A percentile compares a stretch with the other conserved stretches of the same genome.
phyloP scores from a whole-genome alignment of 2,329 filamentous ascomycete genomes.

The Ceratocystiopsis brevicomis region DNA sequence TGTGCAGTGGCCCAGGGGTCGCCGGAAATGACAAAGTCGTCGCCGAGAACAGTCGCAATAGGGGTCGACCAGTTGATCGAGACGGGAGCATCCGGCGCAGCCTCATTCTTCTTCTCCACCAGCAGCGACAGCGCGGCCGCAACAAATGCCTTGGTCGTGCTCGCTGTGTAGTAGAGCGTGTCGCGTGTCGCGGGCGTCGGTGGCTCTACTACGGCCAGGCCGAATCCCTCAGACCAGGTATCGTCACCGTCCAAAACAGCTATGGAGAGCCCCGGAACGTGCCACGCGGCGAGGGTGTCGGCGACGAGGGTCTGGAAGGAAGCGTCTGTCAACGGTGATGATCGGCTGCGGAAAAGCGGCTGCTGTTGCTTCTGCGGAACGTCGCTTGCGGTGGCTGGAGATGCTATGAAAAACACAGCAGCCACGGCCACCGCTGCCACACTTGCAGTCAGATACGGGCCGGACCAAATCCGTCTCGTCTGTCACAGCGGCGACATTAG shows the following conservation, averaged over 20 bases:
- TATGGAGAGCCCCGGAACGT: conserved; percentile 29
- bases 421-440: too few relatives aligned
- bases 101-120: conserved; percentile 14
- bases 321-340: too few relatives aligned
- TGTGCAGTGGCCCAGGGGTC: conserved; percentile 23
- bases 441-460: too few relatives aligned
- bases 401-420: too few relatives aligned
- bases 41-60: conserved; percentile 24
- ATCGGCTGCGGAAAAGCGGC: too few relatives aligned
- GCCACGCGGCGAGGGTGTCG: conserved; percentile 15
- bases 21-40: conserved; percentile 21
- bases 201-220: conserved; percentile 17
- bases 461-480: too few relatives aligned
- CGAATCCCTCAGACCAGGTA: conserved; percentile 24
- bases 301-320: conserved; percentile 5
- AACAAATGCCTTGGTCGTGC: conserved; percentile 35
- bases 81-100: too few relatives aligned
- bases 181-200: conserved; percentile 21
- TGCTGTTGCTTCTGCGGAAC: background rate
- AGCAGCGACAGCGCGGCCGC: conserved; percentile 29
- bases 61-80: conserved; percentile 28
- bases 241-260: conserved; percentile 26
- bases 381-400: background rate
- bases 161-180: conserved; percentile 34
- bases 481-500: too few relatives aligned